These are phyloP conservation scores for Penicillium sp. DNA, from an alignment of 2,329 filamentous ascomycete species.

Conservation along the genomic window DNA sequence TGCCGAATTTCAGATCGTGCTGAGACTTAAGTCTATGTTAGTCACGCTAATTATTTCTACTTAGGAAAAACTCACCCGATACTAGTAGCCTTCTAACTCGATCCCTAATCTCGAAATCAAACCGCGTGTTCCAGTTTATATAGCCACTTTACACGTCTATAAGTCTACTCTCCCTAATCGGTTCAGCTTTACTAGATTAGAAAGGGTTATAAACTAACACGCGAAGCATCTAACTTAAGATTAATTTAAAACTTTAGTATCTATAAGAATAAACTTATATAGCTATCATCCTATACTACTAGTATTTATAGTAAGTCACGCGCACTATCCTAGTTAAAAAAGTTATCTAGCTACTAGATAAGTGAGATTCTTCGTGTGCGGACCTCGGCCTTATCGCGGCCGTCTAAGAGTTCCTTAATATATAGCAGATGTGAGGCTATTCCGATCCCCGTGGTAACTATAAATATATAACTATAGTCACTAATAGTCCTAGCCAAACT, in stretches of 20 bases:
- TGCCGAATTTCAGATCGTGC: neutral
- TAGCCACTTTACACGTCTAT: slow-evolving; percentile 17
- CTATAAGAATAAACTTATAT: slow-evolving; percentile 9
- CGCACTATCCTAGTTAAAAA: slow-evolving; percentile 18
- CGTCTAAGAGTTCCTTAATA: slow-evolving; percentile 36
- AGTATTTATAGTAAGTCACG: slow-evolving; percentile 22
- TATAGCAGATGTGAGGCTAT: slow-evolving; percentile 36
- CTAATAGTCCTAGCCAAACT: neutral
- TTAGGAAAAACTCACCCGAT: slow-evolving; percentile 2
- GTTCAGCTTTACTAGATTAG: neutral
- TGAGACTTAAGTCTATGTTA: neutral
- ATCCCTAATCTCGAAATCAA: slow-evolving; percentile 7
- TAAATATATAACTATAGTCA: slow-evolving; percentile 33
- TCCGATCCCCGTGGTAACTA: slow-evolving; percentile 37
- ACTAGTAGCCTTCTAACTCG: slow-evolving; percentile 17
- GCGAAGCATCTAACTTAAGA: slow-evolving; percentile 11
- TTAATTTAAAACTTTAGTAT: neutral
- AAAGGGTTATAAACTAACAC: slow-evolving; percentile 14
- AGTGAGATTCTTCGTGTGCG: slow-evolving; percentile 27
- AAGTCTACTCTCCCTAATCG: slow-evolving; percentile 21
- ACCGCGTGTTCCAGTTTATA: slow-evolving; percentile 13
- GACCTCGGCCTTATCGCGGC: slow-evolving; percentile 23
- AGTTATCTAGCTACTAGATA: slow-evolving; percentile 29
- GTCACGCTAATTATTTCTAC: neutral
- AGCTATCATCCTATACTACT: slow-evolving; percentile 20